Conservation (phyloP, 768 basidiomycete genomes). For the Rickenella mellea region DNA sequence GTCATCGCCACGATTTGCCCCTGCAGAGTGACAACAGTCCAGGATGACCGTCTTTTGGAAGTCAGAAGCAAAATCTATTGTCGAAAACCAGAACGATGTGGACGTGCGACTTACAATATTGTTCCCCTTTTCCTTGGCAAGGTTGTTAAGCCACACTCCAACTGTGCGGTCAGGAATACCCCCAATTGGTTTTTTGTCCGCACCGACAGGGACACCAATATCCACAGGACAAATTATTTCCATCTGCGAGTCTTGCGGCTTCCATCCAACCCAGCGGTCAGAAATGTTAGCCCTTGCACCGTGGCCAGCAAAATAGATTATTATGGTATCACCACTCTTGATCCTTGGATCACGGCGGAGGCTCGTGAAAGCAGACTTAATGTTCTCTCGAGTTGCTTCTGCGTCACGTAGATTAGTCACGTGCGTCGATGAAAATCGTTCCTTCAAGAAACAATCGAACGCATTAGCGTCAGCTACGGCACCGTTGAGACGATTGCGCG, state of each 20-base stretch:
- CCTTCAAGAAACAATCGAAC: conserved; percentile 46
- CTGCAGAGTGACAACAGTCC: too few relatives aligned
- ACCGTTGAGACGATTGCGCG: conserved; percentile 53
- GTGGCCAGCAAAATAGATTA: conserved; percentile 71
- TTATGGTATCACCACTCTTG: conserved; percentile 49
- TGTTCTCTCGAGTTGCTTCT: conserved; percentile 50
- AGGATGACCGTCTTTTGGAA: too few relatives aligned
- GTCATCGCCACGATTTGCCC: too few relatives aligned
- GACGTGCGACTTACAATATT: too few relatives aligned
- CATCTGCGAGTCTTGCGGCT: conserved; percentile 26
- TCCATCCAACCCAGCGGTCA: conserved; percentile 45
- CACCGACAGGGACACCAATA: conserved; percentile 41
- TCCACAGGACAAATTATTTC: conserved; percentile 62
- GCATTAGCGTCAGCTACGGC: conserved; percentile 56
- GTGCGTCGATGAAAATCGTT: conserved; percentile 48
- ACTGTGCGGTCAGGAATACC: conserved; percentile 65
- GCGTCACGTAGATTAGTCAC: conserved; percentile 47
- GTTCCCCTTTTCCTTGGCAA: conserved; percentile 49
- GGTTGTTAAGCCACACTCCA: conserved; percentile 48
- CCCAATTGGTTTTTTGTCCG: conserved; percentile 37
- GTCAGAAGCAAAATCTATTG: too few relatives aligned
- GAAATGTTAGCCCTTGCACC: conserved; percentile 52
- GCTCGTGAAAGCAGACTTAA: conserved; percentile 50
- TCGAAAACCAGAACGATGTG: too few relatives aligned
- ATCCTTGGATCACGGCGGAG: conserved; percentile 54